These are phyloP conservation scores for Fusarium solani-melongenae DNA, from an alignment of 2,329 filamentous ascomycete genomes.

Conservation along the genomic window DNA sequence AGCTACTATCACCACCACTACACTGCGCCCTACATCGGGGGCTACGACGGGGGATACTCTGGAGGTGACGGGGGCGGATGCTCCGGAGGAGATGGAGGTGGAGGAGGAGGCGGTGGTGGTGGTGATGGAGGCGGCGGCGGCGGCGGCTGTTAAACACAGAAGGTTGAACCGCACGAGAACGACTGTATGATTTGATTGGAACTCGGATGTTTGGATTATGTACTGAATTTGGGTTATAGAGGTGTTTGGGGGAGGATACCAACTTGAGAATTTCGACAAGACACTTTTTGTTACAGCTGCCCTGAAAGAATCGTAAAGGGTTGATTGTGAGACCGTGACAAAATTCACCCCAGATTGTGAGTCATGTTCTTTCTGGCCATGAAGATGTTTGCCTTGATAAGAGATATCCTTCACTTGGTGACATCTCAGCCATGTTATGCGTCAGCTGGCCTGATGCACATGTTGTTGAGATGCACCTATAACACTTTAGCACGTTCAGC, in stretches of 20 bases:
- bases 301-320: not conserved
- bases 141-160: not conserved
- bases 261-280: not conserved
- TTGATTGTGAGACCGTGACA: not conserved
- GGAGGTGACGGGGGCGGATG: not conserved
- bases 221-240: not conserved
- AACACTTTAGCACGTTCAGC: not conserved
- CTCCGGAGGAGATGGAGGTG: not conserved
- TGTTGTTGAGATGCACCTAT: not conserved
- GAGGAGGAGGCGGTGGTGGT: not conserved
- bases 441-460: not conserved
- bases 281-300: not conserved
- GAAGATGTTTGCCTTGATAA: not conserved
- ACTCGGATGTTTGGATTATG: not conserved
- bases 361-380: not conserved
- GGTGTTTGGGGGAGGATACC: not conserved
- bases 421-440: not conserved
- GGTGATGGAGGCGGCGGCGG: not conserved
- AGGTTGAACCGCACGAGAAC: not conserved
- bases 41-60: not conserved
- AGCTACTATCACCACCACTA: not conserved
- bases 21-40: not conserved
- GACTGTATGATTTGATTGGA: not conserved
- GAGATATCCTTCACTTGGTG: not conserved
- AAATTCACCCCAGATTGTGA: not conserved